Base-by-base conservation (phyloP, 2,329 filamentous ascomycete species). In the Corinectria fuckeliana region DNA sequence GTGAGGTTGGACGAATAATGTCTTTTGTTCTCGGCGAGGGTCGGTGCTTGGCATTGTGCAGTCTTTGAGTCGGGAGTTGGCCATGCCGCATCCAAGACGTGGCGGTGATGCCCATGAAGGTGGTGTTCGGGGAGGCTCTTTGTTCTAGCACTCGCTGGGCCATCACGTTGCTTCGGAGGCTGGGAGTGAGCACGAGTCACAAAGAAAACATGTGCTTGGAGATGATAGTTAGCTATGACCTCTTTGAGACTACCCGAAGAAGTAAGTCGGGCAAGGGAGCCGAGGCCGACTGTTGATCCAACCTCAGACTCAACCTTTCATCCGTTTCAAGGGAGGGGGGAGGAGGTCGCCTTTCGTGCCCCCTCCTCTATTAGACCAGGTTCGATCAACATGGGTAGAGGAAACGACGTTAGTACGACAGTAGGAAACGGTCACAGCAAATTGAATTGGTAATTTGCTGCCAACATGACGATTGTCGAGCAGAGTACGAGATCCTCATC, bases 201-300 rank as follows among this genome's bases (percentile, higher is more conserved):
- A 16, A 21, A 42, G n/a, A 20, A 23, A 30, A 25, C 53, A n/a
- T 23, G 51, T 60, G 58, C 50, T 47, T 21, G 5, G 21, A 26
- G 5, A 28, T 48, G 44, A 38, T 20, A n/a, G n/a, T n/a, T n/a
- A n/a, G n/a, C n/a, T n/a, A 60, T 42, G 26, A 20, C 5, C 23
- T 58, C 61, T 69, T 69, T 69, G 62, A 56, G 39, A 45, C 49
- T 52, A 28, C 23, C 56, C 53, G 56, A 56, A 50, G 30, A 26
- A 53, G 44, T 25, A 14, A 14, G 23, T 10, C 14, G 6, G 23
- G 16, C 13, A 26, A 8, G 21, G 23, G n/a, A 41, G 38, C 38
- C 10, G 32, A 41, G 44, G 41, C 55, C 55, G 60, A 67, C 65
- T 67, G 65, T 61, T 52, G 48, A 45, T 59, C 50, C 44, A 57